Percentiles rank a stretch among this genome's conserved stretches.
phyloP scores from a whole-genome alignment of 352 stramenopile species.

The Phytopythium mirpurense region DNA sequence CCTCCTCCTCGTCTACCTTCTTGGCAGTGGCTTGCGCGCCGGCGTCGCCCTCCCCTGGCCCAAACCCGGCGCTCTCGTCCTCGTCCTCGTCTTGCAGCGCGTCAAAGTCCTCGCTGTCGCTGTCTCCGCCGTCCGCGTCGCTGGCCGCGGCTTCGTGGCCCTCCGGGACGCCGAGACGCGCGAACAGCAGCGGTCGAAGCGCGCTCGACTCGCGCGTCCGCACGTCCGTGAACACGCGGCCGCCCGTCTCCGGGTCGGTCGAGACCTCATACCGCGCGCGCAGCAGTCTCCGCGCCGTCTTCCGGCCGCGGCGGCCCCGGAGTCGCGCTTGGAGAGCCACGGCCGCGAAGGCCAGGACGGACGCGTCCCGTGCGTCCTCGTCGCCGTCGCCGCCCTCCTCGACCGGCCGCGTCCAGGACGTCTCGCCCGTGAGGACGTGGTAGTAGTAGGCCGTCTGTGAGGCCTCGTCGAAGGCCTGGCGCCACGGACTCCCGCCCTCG shows the following conservation, averaged over 20 bases:
- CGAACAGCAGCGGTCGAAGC: constrained; percentile 32
- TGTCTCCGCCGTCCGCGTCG: constrained; percentile 20
- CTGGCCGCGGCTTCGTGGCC: constrained; percentile 14
- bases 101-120: constrained; percentile 39
- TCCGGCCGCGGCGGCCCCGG: constrained; percentile 30
- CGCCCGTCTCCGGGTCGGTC: constrained; percentile 23
- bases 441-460: constrained; percentile 71
- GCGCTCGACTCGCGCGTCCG: constrained; percentile 29
- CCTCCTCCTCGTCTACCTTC: constrained; percentile 15
- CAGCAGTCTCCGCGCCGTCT: constrained; percentile 21
- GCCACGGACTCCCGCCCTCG: constrained; percentile 26
- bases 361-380: constrained; percentile 19
- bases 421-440: constrained; percentile 58
- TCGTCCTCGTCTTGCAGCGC: constrained; percentile 19
- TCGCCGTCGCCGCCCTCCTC: constrained; percentile 12
- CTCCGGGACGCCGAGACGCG: constrained; percentile 19
- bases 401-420: constrained; percentile 49
- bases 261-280: constrained; percentile 31
- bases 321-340: constrained; percentile 44
- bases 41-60: too few species aligned
- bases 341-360: constrained; percentile 41
- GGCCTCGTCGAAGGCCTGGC: constrained; percentile 58
- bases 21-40: constrained; percentile 10
- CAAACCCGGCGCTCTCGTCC: background rate
- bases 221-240: constrained; percentile 45